Evolutionary conservation across 2,329 filamentous ascomycete genomes (phyloP).

Genomic region (Cadophora sp.): DNA sequence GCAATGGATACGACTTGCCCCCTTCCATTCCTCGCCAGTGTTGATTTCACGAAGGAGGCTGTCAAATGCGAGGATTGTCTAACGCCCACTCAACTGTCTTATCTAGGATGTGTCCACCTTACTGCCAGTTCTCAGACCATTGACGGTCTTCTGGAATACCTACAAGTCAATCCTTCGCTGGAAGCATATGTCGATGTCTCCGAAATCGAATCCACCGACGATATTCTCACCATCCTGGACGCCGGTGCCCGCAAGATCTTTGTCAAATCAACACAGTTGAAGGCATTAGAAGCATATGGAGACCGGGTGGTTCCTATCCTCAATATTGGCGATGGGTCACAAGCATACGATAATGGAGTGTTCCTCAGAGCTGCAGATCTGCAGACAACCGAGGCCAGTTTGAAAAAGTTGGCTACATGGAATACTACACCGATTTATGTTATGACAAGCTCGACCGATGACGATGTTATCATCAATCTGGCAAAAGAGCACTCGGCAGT

Average conservation of each 20-base stretch:
- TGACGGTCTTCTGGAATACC: constrained; percentile 47
- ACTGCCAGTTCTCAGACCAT: constrained; percentile 49
- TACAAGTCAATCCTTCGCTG: constrained; percentile 58
- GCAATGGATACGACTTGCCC: constrained; percentile 70
- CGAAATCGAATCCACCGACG: constrained; percentile 69
- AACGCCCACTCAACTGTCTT: constrained; percentile 61
- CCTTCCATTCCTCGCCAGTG: constrained; percentile 66
- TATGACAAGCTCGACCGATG: constrained; percentile 28
- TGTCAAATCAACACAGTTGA: constrained; percentile 73
- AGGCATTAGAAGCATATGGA: constrained; percentile 61
- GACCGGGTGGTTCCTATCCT: constrained; percentile 60
- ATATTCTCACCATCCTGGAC: constrained; percentile 82
- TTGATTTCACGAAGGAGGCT: constrained; percentile 58
- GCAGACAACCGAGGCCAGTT: constrained; percentile 44
- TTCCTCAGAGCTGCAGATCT: constrained; percentile 45
- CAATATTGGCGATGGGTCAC: constrained; percentile 25
- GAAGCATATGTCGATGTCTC: constrained; percentile 81
- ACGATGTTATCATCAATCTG: constrained; percentile 32
- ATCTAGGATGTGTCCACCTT: constrained; percentile 65
- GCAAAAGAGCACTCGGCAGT: constrained; percentile 54
- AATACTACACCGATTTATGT: constrained; percentile 43
- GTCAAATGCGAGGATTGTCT: constrained; percentile 60
- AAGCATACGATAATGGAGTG: constrained; percentile 43
- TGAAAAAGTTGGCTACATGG: constrained; percentile 36
- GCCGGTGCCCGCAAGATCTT: constrained; percentile 86